Percentiles rank a stretch among this genome's conserved stretches.
Evolutionary conservation across 352 stramenopile genomes (phyloP).

Genomic region (Blastocystis sp.): DNA sequence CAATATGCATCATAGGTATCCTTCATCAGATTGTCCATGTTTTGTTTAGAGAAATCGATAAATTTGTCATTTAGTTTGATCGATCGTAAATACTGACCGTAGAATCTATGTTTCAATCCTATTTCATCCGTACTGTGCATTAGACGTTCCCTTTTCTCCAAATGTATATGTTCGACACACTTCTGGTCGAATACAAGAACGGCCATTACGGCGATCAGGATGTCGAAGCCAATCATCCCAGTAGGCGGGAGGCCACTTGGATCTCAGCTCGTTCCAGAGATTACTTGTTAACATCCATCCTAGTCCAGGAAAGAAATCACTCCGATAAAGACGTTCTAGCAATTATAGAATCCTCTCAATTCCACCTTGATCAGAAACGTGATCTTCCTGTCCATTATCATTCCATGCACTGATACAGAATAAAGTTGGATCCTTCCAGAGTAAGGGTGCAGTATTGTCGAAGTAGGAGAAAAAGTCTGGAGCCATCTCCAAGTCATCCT

Average conservation of each 20-base stretch:
- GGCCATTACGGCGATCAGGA: conserved; percentile 72
- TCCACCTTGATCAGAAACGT: conserved; percentile 45
- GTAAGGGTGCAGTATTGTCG: conserved; percentile 74
- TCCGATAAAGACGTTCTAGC: conserved; percentile 69
- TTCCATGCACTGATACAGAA: conserved; percentile 68
- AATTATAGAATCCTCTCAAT: background rate
- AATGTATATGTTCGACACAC: conserved; percentile 79
- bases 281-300: conserved; percentile 81
- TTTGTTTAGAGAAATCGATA: conserved; percentile 70
- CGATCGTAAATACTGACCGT: conserved; percentile 71
- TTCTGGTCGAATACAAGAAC: conserved; percentile 77
- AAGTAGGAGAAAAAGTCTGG: conserved; percentile 83
- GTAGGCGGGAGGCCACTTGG: conserved; percentile 75
- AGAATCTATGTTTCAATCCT: conserved; percentile 67
- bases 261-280: conserved; percentile 74
- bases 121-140: conserved; percentile 68
- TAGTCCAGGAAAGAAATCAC: conserved; percentile 83
- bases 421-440: conserved; percentile 74
- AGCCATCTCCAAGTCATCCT: conserved; percentile 81
- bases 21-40: conserved; percentile 75
- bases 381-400: conserved; percentile 67
- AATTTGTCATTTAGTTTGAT: conserved; percentile 75
- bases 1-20: conserved; percentile 71
- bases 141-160: conserved; percentile 74
- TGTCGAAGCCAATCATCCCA: conserved; percentile 85